Base-by-base conservation (phyloP, 2,329 filamentous ascomycete species). In the Colletotrichum abscissum region DNA sequence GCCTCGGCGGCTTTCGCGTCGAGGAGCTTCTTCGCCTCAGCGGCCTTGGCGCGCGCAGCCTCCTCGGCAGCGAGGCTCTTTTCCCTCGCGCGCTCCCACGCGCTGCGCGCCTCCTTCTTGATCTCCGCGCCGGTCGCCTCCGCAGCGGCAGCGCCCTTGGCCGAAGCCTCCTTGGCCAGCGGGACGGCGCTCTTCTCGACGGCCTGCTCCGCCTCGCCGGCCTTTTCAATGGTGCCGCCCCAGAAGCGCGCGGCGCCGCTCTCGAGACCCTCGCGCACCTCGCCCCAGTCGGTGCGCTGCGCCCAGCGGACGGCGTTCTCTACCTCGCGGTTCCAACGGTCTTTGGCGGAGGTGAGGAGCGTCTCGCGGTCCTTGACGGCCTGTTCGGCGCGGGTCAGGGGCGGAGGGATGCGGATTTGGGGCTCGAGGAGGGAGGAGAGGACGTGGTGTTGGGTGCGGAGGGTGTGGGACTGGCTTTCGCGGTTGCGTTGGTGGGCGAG, bases 251-350 rank as follows among this genome's bases (percentile, higher is more conserved):
- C 82, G 49, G 85, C 81, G 38, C 82, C 80, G 16, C 83, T 84
- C 80, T 92, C 91, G 76, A 91, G 82, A 2, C 84, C 86, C 75
- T 92, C 89, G 67, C 91, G 87, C 67, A 92, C 87, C 65, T 87
- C 87, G 62, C 86, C 83, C 92, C 92, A 94, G 80, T 93, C 89
- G 74, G 88, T 91, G 42, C 83, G 87, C 82, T 95, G 90, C 69
- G 90, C 88, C 87, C 90, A 92, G 72, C 86, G 87, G 68, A 93
- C 92, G 64, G 92, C 87, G 74, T 87, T 86, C 80, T 92, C 89
- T 46, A 96, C 82, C 82, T 96, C 93, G 63, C 88, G 82, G 81
- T 97, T 96, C 94, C 94, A 96, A 73, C 90, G 86, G 78, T 94
- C 92, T 85, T 96, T 96, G 77, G 92, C 87, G 46, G 90, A 85